These are phyloP conservation scores for Cardamine occulta DNA, from an alignment of 345 rosid species.

Conservation along the genomic window DNA sequence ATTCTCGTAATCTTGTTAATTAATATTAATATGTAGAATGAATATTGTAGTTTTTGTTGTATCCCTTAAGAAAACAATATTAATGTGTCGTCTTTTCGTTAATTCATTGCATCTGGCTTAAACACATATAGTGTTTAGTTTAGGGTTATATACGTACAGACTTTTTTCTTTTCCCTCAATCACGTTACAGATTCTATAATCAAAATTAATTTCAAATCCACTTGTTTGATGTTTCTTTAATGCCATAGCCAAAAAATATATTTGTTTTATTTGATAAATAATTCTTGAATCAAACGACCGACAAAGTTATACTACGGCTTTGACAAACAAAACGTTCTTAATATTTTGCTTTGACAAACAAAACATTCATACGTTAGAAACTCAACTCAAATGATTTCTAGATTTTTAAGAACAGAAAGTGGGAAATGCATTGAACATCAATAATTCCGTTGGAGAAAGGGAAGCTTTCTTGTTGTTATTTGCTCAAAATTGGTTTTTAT, in stretches of 20 bases:
- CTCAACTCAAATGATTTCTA: background rate
- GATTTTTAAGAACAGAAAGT: background rate
- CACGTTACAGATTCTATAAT: background rate
- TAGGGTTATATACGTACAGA: background rate
- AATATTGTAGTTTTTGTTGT: background rate
- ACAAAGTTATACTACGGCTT: slow-evolving; percentile 20
- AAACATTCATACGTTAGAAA: background rate
- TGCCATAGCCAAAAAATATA: background rate
- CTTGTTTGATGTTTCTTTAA: background rate
- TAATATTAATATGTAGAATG: background rate
- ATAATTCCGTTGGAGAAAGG: slow-evolving; percentile 41
- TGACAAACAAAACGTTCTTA: slow-evolving; percentile 7
- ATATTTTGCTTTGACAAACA: too few species aligned
- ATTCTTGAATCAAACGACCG: slow-evolving; percentile 5
- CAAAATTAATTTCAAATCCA: slow-evolving; percentile 18
- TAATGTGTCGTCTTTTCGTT: background rate
- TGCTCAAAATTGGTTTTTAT: background rate
- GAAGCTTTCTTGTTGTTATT: slow-evolving; percentile 40
- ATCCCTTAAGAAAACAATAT: background rate
- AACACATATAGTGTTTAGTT: slow-evolving; percentile 3
- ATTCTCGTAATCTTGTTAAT: background rate
- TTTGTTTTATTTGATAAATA: background rate
- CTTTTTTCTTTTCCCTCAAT: background rate
- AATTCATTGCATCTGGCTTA: slow-evolving; percentile 25
- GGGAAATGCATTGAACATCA: slow-evolving; percentile 34